Evolutionary conservation across 352 stramenopile species (phyloP).

Genomic region (Pythium grandisporangium): DNA sequence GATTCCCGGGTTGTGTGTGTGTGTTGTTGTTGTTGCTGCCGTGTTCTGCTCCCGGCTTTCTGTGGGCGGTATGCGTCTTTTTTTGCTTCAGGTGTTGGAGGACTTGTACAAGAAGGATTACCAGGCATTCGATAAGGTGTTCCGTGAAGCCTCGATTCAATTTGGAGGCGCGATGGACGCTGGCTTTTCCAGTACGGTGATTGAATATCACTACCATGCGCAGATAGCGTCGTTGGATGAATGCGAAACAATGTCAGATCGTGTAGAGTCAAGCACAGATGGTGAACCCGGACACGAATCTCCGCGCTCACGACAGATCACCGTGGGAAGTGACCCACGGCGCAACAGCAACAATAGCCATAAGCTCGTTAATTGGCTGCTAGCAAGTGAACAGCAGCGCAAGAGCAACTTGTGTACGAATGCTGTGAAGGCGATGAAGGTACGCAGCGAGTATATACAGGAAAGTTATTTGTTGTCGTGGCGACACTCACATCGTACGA

Average conservation of each 20-base stretch:
- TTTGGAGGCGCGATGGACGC: slow-evolving; percentile 68
- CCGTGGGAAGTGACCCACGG: background rate
- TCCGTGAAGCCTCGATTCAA: slow-evolving; percentile 42
- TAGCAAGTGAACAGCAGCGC: slow-evolving; percentile 52
- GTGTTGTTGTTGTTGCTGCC: too few species aligned
- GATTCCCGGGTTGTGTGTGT: too few species aligned
- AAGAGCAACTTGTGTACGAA: slow-evolving; percentile 59
- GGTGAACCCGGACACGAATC: background rate
- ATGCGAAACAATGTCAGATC: too few species aligned
- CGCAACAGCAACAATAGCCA: slow-evolving; percentile 35
- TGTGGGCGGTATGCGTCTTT: background rate
- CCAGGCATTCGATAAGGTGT: slow-evolving; percentile 57
- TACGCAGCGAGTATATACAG: slow-evolving; percentile 6
- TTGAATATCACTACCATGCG: slow-evolving; percentile 59
- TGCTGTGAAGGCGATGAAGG: slow-evolving; percentile 50
- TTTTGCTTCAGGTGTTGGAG: slow-evolving; percentile 27
- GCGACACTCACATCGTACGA: background rate
- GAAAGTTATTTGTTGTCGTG: background rate
- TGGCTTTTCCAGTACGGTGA: slow-evolving; percentile 57
- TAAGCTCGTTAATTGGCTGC: slow-evolving; percentile 76
- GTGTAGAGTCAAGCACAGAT: slow-evolving; percentile 2
- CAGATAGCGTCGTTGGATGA: slow-evolving; percentile 34
- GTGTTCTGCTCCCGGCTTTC: too few species aligned
- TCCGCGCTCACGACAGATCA: background rate
- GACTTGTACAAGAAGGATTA: slow-evolving; percentile 71